A percentile compares a stretch with the other conserved stretches of the same genome.
These are phyloP conservation scores for Psophocarpus tetragonolobus DNA, from an alignment of 306 rosid genomes.

Conservation along the genomic window DNA sequence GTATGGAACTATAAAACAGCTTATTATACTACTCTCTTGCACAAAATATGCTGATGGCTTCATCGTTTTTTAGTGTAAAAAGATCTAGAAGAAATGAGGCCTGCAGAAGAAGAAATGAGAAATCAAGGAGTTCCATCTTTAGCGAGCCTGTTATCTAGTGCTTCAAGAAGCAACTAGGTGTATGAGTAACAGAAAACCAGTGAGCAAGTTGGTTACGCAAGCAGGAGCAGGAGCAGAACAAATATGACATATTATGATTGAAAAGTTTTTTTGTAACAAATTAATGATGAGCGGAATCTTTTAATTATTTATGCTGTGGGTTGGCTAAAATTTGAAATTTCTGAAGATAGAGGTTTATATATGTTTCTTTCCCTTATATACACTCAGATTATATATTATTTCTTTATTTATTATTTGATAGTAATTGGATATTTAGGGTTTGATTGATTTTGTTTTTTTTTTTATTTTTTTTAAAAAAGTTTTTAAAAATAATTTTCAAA, in stretches of 20 bases:
- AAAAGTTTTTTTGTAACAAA: slow-evolving; percentile 14
- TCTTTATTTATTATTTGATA: too few species aligned
- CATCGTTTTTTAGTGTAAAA: slow-evolving; percentile 38
- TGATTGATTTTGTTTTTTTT: too few species aligned
- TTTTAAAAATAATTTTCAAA: too few species aligned
- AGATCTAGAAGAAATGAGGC: slow-evolving; percentile 99
- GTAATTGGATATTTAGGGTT: too few species aligned
- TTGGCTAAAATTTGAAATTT: slow-evolving; percentile 27
- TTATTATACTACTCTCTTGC: neutral
- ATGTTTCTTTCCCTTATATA: too few species aligned
- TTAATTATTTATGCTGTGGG: slow-evolving; percentile 11
- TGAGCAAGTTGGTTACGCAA: slow-evolving; percentile 13
- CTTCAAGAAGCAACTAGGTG: slow-evolving; percentile 63
- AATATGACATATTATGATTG: neutral
- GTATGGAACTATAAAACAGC: slow-evolving; percentile 27
- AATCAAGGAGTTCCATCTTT: slow-evolving; percentile 93
- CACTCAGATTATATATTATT: too few species aligned
- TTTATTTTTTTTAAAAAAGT: too few species aligned
- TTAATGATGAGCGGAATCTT: slow-evolving; percentile 6
- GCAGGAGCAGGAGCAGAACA: slow-evolving; percentile 26
- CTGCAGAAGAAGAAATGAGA: slow-evolving; percentile 99
- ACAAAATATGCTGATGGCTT: slow-evolving; percentile 35
- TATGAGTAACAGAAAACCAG: slow-evolving; percentile 7
- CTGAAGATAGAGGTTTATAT: neutral
- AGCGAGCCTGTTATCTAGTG: slow-evolving; percentile 83